Conservation (phyloP, 2,329 filamentous ascomycete species). For the Falciphora oryzae region DNA sequence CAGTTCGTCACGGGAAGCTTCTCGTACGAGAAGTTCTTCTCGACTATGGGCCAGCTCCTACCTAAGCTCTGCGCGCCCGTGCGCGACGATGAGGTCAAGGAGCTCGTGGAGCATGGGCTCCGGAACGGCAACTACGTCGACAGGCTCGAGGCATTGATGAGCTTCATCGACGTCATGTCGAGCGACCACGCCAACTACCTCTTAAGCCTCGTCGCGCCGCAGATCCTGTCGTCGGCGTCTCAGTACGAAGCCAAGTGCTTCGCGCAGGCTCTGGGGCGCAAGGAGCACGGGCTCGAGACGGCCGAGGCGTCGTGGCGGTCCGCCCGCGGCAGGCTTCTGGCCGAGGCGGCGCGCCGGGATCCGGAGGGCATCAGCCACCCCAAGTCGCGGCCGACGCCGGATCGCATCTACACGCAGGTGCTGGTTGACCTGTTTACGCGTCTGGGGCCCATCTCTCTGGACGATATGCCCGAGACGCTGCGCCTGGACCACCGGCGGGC, state of each 20-base stretch:
- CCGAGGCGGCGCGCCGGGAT: slow-evolving; percentile 62
- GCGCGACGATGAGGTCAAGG: slow-evolving; percentile 70
- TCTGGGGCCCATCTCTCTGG: slow-evolving; percentile 40
- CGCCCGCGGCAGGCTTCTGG: slow-evolving; percentile 57
- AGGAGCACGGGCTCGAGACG: slow-evolving; percentile 46
- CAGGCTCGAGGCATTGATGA: slow-evolving; percentile 67
- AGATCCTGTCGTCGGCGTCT: slow-evolving; percentile 63
- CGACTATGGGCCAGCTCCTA: slow-evolving; percentile 67
- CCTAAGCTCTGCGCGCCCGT: slow-evolving; percentile 77
- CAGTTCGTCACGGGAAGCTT: slow-evolving; percentile 69
- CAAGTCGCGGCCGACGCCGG: slow-evolving; percentile 55
- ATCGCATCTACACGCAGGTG: slow-evolving; percentile 71
- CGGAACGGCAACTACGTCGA: slow-evolving; percentile 61
- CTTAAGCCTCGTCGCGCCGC: slow-evolving; percentile 64
- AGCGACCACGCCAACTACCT: slow-evolving; percentile 81
- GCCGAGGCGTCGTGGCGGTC: slow-evolving; percentile 63
- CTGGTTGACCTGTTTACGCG: slow-evolving; percentile 71
- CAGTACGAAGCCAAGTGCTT: slow-evolving; percentile 73
- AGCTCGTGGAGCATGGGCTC: slow-evolving; percentile 57
- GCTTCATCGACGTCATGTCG: slow-evolving; percentile 70
- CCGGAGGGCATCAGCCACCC: slow-evolving; percentile 60
- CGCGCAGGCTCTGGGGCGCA: slow-evolving; percentile 54
- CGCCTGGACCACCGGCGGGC: slow-evolving; percentile 62
- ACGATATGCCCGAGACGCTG: slow-evolving; percentile 66
- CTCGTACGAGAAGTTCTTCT: slow-evolving; percentile 76